Percentiles rank a stretch among this genome's conserved stretches.
phyloP scores from a whole-genome alignment of 1,284 basidiomycete genomes.

The Stygiomarasmius scandens region DNA sequence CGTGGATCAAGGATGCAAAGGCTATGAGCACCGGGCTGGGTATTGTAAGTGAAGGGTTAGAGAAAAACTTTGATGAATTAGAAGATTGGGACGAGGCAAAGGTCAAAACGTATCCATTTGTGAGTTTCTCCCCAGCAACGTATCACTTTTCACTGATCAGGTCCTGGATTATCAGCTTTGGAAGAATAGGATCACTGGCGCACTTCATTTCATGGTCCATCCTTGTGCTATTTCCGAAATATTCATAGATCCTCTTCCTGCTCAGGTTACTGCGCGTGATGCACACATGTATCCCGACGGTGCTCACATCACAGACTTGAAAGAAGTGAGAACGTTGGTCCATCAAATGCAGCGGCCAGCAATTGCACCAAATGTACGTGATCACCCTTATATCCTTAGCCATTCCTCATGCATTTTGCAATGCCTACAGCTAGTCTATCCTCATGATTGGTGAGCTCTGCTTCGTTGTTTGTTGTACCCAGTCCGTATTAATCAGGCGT shows the following conservation, averaged over 20 bases:
- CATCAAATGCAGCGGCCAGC: constrained; percentile 77
- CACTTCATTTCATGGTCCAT: constrained; percentile 72
- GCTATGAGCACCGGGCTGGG: constrained; percentile 71
- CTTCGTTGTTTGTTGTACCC: background rate
- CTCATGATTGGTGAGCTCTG: constrained; percentile 52
- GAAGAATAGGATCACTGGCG: constrained; percentile 79
- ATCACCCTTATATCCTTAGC: too few relatives aligned
- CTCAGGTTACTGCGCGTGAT: constrained; percentile 37
- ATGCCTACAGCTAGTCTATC: constrained; percentile 49
- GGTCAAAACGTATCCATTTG: constrained; percentile 69
- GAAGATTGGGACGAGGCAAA: constrained; percentile 69
- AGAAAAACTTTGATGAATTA: constrained; percentile 58
- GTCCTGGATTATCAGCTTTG: constrained; percentile 49
- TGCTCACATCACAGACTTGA: constrained; percentile 61
- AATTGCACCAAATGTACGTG: constrained; percentile 35
- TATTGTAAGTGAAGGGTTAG: constrained; percentile 67
- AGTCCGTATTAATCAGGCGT: background rate
- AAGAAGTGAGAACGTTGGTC: constrained; percentile 60
- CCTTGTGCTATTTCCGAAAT: constrained; percentile 57
- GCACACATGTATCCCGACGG: constrained; percentile 70
- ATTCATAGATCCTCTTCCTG: constrained; percentile 58
- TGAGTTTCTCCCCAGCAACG: constrained; percentile 31
- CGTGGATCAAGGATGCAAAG: constrained; percentile 74
- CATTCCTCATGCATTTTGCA: too few relatives aligned
- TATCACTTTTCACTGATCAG: background rate